A percentile compares a stretch with the other conserved stretches of the same genome.
Evolutionary conservation across 192 early-diverging fungal genomes (phyloP).

Genomic region (Polychytrium aggregatum): DNA sequence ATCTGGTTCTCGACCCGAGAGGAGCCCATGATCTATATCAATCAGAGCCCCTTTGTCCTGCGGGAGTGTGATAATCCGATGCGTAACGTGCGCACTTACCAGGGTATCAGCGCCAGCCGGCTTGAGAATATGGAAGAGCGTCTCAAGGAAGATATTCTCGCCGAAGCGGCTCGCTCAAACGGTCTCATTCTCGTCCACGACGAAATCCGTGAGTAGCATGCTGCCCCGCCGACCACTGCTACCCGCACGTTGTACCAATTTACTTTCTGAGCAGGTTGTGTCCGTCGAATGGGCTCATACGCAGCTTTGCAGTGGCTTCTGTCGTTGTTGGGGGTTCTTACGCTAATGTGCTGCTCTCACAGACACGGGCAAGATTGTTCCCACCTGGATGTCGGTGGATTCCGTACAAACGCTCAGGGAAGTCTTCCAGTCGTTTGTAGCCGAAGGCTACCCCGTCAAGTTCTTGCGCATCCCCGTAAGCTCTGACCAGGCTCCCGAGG

Average conservation of each 20-base stretch:
- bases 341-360: too few species aligned
- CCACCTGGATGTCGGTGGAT: constrained; percentile 46
- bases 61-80: constrained; percentile 40
- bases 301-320: too few species aligned
- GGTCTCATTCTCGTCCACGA: constrained; percentile 53
- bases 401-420: constrained; percentile 44
- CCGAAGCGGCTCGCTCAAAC: constrained; percentile 27
- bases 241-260: too few species aligned
- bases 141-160: constrained; percentile 44
- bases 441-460: constrained; percentile 31
- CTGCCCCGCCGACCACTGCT: too few species aligned
- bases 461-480: constrained; percentile 51
- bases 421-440: constrained; percentile 34
- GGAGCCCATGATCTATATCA: constrained; percentile 45
- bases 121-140: constrained; percentile 47
- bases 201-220: constrained; percentile 24
- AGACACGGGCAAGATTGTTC: constrained; percentile 31
- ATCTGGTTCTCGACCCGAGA: constrained; percentile 31
- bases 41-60: constrained; percentile 49
- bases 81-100: constrained; percentile 36
- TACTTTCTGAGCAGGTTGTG: too few species aligned
- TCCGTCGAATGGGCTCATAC: too few species aligned
- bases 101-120: constrained; percentile 42
- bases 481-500: constrained; percentile 48
- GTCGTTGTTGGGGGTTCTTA: too few species aligned